phyloP scores from a whole-genome alignment of 2,329 filamentous ascomycete species.

The Lachnellula cervina region DNA sequence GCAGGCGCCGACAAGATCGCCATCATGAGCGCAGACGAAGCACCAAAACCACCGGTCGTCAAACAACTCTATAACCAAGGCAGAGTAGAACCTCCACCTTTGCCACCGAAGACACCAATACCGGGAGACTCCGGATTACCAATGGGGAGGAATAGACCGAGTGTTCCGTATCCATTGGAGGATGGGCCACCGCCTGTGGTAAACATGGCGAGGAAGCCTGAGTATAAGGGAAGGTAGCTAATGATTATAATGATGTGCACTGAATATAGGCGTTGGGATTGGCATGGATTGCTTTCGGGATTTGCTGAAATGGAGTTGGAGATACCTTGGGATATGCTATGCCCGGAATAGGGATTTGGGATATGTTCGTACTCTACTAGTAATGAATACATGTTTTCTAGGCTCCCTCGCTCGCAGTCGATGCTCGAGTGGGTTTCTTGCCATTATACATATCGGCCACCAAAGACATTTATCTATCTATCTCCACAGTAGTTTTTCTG shows the following conservation, averaged over 20 bases:
- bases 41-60: conserved; percentile 37
- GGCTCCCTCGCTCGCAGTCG: not conserved
- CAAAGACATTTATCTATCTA: too few species aligned
- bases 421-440: too few species aligned
- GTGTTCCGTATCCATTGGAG: conserved; percentile 67
- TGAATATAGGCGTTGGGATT: not conserved
- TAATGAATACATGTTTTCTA: not conserved
- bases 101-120: conserved; percentile 74
- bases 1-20: conserved; percentile 64
- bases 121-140: conserved; percentile 40
- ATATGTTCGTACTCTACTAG: not conserved
- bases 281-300: not conserved
- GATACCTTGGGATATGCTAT: not conserved
- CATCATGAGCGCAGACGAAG: conserved; percentile 56
- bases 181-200: conserved; percentile 79
- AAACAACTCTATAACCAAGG: conserved; percentile 13
- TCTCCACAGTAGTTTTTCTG: too few species aligned
- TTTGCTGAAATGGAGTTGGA: not conserved
- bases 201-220: conserved; percentile 79
- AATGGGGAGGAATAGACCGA: conserved; percentile 19
- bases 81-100: conserved; percentile 56
- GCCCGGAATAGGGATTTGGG: not conserved
- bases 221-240: conserved; percentile 21
- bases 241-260: not conserved
- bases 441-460: too few species aligned